Evolutionary conservation across 345 rosid species (phyloP), one percentile per base, ranked within the genome.

Genomic region (Gossypium sturtianum): DNA sequence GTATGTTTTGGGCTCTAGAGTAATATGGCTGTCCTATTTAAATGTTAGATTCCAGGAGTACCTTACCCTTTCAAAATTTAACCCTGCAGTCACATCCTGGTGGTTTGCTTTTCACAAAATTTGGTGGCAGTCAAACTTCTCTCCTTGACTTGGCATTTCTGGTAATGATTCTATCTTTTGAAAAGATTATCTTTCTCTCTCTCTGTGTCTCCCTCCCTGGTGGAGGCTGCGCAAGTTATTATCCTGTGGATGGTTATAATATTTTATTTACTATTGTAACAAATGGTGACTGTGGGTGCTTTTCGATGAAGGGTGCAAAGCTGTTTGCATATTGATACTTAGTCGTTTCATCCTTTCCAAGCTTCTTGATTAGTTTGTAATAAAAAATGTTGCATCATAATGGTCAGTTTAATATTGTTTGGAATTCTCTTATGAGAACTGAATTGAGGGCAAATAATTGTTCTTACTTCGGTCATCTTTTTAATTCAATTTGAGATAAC

Each of bases 71-170:
- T 67, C 19, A 66, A 57, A 7, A 81, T 86, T 75, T 64, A 60
- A 56, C 66, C 65, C 76, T 87, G 82, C 93, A 94, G 98, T 88
- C 93, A 54, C 98, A 92, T 78, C 92, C 92, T 54, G 93, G 97
- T 63, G 93, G 97, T 60, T 86, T 91, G 48, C 87, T 92, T 73
- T 87, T 93, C 86, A 93, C 91, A 60, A 91, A 89, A 83, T 90
- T 91, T 72, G 91, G 93, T 58, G 81, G 93, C 89, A 89, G 84
- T 80, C 93, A 87, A 78, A 91, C 91, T 52, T 92, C 92, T 82
- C 90, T 91, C 76, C 94, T 93, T 71, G 98, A 89, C 80, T 83
- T 93, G 84, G 89, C 91, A 76, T 91, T 91, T 82, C 97, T 94
- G 79, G 97, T 93, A 87, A 75, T 51, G 65, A 45, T 59, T 54